phyloP scores from a whole-genome alignment of 805 yeast genomes.

The Candida ficus region DNA sequence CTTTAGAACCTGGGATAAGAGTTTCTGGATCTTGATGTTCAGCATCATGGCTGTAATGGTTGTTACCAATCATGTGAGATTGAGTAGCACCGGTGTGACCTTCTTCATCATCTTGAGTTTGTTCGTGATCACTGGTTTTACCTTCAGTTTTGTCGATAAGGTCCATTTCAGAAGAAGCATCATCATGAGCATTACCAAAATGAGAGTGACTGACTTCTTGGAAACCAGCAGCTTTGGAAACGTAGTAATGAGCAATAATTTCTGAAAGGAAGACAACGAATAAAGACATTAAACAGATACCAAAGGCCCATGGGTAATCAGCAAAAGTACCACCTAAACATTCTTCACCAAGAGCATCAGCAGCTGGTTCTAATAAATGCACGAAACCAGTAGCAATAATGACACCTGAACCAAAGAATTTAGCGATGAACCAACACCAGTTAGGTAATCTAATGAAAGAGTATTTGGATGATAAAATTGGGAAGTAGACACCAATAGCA shows the following conservation, averaged over 20 bases:
- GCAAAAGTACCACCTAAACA: slow-evolving; percentile 62
- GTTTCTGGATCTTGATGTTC: slow-evolving; percentile 41
- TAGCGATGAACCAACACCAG: slow-evolving; percentile 62
- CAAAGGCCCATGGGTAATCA: slow-evolving; percentile 53
- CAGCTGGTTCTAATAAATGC: slow-evolving; percentile 68
- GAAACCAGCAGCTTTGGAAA: slow-evolving; percentile 28
- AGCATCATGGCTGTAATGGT: slow-evolving; percentile 40
- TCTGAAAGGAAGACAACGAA: slow-evolving; percentile 45
- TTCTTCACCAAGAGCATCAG: slow-evolving; percentile 45
- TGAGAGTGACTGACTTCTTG: slow-evolving; percentile 40
- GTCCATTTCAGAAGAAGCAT: slow-evolving; percentile 15
- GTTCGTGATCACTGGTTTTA: background rate
- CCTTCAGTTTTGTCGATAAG: slow-evolving; percentile 1
- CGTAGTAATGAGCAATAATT: slow-evolving; percentile 39
- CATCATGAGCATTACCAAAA: slow-evolving; percentile 38
- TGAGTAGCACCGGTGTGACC: background rate
- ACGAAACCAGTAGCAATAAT: slow-evolving; percentile 79
- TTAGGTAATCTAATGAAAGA: slow-evolving; percentile 55
- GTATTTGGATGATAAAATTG: slow-evolving; percentile 53
- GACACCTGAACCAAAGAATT: slow-evolving; percentile 81
- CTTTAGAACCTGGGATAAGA: slow-evolving; percentile 31
- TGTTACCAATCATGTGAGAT: slow-evolving; percentile 25
- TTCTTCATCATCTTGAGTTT: too few species aligned
- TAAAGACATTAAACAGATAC: slow-evolving; percentile 43
- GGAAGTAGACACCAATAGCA: slow-evolving; percentile 55